Base-by-base conservation (phyloP, 805 yeast species). In the Lipomyces spencermartinsiae region DNA sequence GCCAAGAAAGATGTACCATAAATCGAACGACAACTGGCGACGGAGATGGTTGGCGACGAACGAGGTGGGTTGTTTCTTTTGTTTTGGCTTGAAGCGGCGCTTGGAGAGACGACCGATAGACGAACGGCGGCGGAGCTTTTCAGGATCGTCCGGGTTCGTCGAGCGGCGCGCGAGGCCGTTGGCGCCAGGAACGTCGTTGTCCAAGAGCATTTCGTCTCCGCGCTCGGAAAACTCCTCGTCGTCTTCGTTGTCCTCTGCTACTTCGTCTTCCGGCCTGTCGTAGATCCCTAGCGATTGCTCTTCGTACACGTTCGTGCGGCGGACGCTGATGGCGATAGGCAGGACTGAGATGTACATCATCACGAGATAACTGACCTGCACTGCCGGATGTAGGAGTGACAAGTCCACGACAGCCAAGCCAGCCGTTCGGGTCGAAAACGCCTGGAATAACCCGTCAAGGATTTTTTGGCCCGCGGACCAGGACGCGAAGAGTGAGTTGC, bases 311-410 rank as follows among this genome's bases (percentile, higher is more conserved):
- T 95, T 95, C 22, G 99, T 95, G 78, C 98, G 86, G 80, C 99
- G 87, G 70, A 95, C 93, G 51, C 97, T 92, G 71, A 95, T 95
- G 39, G 99, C 99, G 73, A 95, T 82, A 0, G 99, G 99, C 76
- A 93, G 83, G 57, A 94, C 98, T 16, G 98, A 94, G 34, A 95
- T 93, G 80, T 95, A 95, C 99, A 95, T 95, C 98, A 95, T 94
- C 68, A 95, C 85, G 88, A 92, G 85, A 77, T 95, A 95, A 73
- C 95, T 88, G 35, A 95, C 97, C 78, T 93, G 97, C 61, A 94
- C 91, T 0, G 97, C 95, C 0, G 98, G 95, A 75, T 93, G 95
- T 58, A 95, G 81, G 55, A 78, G 76, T 1, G 92, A 80, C 53
- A 95, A 79, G 76, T 89, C 87, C 33, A 93, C 86, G 53, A 90